phyloP scores from a whole-genome alignment of 176 grass and related monocot genomes.

The Tillandsia leiboldiana region DNA sequence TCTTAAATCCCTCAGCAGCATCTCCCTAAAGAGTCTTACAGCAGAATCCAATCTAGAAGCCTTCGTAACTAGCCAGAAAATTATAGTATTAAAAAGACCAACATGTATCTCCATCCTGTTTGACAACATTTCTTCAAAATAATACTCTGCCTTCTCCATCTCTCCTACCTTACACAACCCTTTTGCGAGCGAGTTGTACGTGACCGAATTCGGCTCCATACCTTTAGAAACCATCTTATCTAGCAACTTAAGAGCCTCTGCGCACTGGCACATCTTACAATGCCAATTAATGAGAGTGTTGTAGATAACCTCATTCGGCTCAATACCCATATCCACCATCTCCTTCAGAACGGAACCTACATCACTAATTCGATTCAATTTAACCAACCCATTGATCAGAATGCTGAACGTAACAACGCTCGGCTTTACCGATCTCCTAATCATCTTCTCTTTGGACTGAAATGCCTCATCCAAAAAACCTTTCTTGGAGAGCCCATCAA shows the following conservation, averaged over 20 bases:
- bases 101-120: constrained; percentile 50
- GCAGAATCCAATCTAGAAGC: constrained; percentile 43
- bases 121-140: constrained; percentile 69
- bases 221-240: constrained; percentile 58
- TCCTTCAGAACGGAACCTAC: constrained; percentile 36
- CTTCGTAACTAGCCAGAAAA: constrained; percentile 49
- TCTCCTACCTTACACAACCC: constrained; percentile 65
- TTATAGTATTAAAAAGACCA: constrained; percentile 52
- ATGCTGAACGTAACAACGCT: constrained; percentile 61
- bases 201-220: constrained; percentile 49
- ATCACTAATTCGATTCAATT: constrained; percentile 33
- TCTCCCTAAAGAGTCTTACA: constrained; percentile 38
- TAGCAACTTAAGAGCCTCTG: constrained; percentile 37
- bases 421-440: constrained; percentile 34
- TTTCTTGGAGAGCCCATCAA: constrained; percentile 63
- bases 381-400: constrained; percentile 77
- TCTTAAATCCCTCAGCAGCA: constrained; percentile 56
- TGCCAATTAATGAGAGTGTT: constrained; percentile 68
- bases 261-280: constrained; percentile 41
- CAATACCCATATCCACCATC: constrained; percentile 52
- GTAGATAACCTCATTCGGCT: constrained; percentile 69
- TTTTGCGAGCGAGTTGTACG: constrained; percentile 54
- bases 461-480: constrained; percentile 64
- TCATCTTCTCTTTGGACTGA: constrained; percentile 50
- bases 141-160: constrained; percentile 46